These are phyloP conservation scores for Alnus rubra DNA, from an alignment of 306 rosid species.

Conservation along the genomic window DNA sequence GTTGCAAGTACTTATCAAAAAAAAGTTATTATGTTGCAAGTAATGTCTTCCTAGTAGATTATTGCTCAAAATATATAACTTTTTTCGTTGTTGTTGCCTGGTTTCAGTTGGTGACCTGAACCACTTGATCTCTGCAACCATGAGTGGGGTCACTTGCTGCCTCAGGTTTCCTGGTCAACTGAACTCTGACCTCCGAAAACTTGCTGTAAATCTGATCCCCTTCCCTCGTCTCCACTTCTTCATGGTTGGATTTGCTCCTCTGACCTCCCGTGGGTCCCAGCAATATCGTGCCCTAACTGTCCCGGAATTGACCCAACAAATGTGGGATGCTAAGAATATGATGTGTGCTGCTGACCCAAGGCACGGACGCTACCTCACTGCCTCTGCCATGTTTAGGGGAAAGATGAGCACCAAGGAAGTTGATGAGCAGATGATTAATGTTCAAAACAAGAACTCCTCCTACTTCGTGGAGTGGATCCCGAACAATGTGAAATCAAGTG, in stretches of 20 bases:
- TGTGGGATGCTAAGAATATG: conserved; percentile 69
- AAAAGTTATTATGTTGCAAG: too few species aligned
- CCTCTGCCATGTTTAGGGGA: conserved; percentile 60
- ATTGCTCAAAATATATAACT: not conserved
- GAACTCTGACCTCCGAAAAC: conserved; percentile 57
- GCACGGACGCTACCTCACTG: conserved; percentile 58
- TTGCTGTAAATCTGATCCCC: conserved; percentile 61
- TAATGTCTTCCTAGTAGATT: not conserved
- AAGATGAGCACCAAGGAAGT: conserved; percentile 69
- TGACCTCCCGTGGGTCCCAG: conserved; percentile 64
- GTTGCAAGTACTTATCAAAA: not conserved
- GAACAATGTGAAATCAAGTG: conserved; percentile 60
- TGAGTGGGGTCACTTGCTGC: conserved; percentile 69
- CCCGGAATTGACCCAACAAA: conserved; percentile 60
- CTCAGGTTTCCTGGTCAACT: conserved; percentile 64
- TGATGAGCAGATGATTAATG: conserved; percentile 60
- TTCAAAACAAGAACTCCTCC: conserved; percentile 58
- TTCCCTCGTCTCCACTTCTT: conserved; percentile 62
- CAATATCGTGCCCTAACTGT: conserved; percentile 58
- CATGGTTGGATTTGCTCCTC: conserved; percentile 65
- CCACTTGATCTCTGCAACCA: conserved; percentile 62
- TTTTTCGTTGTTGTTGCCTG: not conserved
- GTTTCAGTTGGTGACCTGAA: conserved; percentile 63
- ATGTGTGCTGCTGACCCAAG: conserved; percentile 68
- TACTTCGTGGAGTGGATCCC: conserved; percentile 70